Evolutionary conservation across 2,329 filamentous ascomycete species (phyloP).

Genomic region (Penicillium sp.): DNA sequence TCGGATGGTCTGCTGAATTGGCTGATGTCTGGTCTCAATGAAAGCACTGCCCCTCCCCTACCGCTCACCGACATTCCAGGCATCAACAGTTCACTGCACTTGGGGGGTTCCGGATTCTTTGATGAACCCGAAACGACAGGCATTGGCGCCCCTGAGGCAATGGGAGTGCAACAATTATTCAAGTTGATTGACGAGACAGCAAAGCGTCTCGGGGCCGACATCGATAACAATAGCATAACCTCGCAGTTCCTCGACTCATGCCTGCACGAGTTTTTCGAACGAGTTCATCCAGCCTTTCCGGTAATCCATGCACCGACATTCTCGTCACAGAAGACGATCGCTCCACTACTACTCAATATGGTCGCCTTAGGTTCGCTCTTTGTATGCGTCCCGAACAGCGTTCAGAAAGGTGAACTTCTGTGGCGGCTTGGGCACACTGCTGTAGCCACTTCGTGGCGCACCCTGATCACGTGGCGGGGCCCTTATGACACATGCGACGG

Average conservation of each 20-base stretch:
- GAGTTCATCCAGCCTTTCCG: conserved; percentile 22
- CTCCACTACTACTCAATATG: conserved; percentile 27
- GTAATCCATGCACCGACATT: conserved; percentile 26
- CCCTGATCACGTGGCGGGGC: conserved; percentile 21
- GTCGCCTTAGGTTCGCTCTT: conserved; percentile 27
- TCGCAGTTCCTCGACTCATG: conserved; percentile 26
- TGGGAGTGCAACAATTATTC: conserved; percentile 22
- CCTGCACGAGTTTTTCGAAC: conserved; percentile 25
- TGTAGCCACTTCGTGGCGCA: conserved; percentile 28
- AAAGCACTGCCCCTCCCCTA: conserved; percentile 12
- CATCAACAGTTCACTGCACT: neutral
- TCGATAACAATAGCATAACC: conserved; percentile 25
- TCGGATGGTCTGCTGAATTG: conserved; percentile 22
- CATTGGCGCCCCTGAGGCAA: conserved; percentile 19
- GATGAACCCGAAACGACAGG: neutral
- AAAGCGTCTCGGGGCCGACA: conserved; percentile 23
- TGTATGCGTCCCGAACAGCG: conserved; percentile 20
- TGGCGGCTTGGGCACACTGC: conserved; percentile 28
- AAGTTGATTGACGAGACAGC: conserved; percentile 25
- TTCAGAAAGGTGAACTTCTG: conserved; percentile 26
- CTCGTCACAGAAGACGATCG: conserved; percentile 18
- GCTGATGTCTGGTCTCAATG: conserved; percentile 23
- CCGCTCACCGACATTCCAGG: conserved; percentile 14
- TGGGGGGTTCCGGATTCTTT: neutral
- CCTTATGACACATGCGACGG: conserved; percentile 26